Percentiles rank a stretch among this genome's conserved stretches.
phyloP scores from a whole-genome alignment of 2,329 filamentous ascomycete genomes.

The Fusarium udum region DNA sequence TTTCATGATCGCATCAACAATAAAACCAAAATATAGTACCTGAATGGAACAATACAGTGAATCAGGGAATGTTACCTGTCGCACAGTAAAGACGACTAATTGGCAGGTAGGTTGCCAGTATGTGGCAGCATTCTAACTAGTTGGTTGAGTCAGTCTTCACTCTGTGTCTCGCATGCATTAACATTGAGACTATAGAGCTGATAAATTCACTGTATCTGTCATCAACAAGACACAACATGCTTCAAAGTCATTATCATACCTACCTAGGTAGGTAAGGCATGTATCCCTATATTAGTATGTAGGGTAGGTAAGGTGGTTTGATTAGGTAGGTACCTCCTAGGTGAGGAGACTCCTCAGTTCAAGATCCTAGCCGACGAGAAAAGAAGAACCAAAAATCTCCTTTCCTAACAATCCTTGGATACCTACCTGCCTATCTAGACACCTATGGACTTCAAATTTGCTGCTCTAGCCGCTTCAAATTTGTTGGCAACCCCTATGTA shows the following conservation, averaged over 20 bases:
- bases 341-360: background rate
- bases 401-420: background rate
- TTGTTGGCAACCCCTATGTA: background rate
- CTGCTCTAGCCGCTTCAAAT: background rate
- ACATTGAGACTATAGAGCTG: background rate
- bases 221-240: slow-evolving; percentile 2
- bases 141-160: background rate
- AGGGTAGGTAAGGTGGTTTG: background rate
- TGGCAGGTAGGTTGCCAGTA: background rate
- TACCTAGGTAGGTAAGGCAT: background rate
- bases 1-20: background rate
- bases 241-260: background rate
- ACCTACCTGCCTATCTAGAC: background rate
- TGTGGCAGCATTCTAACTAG: background rate
- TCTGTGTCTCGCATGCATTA: background rate
- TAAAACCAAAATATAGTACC: background rate
- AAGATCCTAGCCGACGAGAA: background rate
- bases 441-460: background rate
- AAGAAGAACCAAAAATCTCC: background rate
- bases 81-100: background rate
- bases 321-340: background rate
- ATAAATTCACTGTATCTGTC: background rate
- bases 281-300: background rate
- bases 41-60: background rate
- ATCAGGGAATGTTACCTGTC: background rate